Evolutionary conservation across 2,329 filamentous ascomycete genomes (phyloP).

Genomic region (Claviceps africana): DNA sequence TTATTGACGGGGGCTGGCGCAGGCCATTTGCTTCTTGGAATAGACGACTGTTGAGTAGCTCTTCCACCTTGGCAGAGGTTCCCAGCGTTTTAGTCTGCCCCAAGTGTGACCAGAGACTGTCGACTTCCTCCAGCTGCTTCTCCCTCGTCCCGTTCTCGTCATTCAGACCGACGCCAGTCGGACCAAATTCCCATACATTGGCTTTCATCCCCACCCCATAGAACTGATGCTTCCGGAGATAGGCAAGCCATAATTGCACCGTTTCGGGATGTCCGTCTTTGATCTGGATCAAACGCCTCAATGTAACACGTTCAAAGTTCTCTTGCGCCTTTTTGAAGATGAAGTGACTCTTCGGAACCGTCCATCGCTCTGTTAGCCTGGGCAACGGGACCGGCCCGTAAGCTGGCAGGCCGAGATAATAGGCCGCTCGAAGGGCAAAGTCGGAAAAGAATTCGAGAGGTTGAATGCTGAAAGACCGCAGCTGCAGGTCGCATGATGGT

Average conservation of each 20-base stretch:
- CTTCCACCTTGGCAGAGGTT: slow-evolving; percentile 41
- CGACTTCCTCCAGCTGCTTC: slow-evolving; percentile 20
- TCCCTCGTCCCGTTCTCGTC: slow-evolving; percentile 14
- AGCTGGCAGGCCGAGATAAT: slow-evolving; percentile 79
- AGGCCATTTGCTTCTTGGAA: slow-evolving; percentile 26
- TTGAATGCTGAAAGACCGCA: slow-evolving; percentile 79
- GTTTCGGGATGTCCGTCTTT: slow-evolving; percentile 80
- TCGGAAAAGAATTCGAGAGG: slow-evolving; percentile 91
- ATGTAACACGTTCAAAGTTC: slow-evolving; percentile 88
- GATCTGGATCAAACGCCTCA: slow-evolving; percentile 79
- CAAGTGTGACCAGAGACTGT: slow-evolving; percentile 40
- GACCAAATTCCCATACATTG: slow-evolving; percentile 82
- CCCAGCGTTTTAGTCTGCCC: slow-evolving; percentile 36
- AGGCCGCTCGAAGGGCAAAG: slow-evolving; percentile 86
- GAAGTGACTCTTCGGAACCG: slow-evolving; percentile 76
- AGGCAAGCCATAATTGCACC: slow-evolving; percentile 85
- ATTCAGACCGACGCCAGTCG: slow-evolving; percentile 42
- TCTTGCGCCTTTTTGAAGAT: slow-evolving; percentile 96
- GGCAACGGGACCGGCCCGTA: slow-evolving; percentile 78
- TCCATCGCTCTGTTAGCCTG: slow-evolving; percentile 83
- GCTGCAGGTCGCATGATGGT: slow-evolving; percentile 77
- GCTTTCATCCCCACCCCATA: slow-evolving; percentile 99
- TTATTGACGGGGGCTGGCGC: slow-evolving; percentile 8
- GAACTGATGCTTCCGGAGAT: slow-evolving; percentile 81
- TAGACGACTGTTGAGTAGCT: slow-evolving; percentile 39